Percentiles rank a stretch among this genome's conserved stretches.
Conservation (phyloP, 306 rosid genomes). For the Begonia peltatifolia region DNA sequence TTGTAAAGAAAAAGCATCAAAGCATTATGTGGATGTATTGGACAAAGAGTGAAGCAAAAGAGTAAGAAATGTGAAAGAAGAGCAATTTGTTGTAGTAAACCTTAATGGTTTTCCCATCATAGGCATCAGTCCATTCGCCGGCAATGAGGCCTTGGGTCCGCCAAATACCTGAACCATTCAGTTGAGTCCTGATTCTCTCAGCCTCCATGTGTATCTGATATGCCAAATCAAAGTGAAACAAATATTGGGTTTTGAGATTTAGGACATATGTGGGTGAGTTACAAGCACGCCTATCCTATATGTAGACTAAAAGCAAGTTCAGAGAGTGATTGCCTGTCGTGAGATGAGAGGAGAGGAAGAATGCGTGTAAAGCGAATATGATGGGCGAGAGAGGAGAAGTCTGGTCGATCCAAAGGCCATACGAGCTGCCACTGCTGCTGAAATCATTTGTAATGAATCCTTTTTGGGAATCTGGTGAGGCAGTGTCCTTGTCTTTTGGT, state of each 20-base stretch:
- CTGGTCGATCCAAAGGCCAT: not conserved
- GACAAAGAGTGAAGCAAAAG: not conserved
- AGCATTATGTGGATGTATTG: not conserved
- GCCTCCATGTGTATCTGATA: constrained; percentile 58
- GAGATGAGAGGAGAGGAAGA: constrained; percentile 11
- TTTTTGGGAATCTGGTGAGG: too few species aligned
- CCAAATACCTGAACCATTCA: constrained; percentile 48
- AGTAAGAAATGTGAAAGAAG: not conserved
- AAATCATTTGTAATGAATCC: not conserved
- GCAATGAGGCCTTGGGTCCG: constrained; percentile 89
- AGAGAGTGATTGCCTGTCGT: constrained; percentile 32
- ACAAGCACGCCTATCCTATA: not conserved
- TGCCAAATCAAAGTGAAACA: constrained; percentile 7
- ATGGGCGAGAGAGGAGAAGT: not conserved
- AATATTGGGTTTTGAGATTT: not conserved
- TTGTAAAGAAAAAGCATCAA: not conserved
- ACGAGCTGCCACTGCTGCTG: constrained; percentile 12
- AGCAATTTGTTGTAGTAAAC: constrained; percentile 13
- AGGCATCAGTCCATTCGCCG: constrained; percentile 82
- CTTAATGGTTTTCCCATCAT: constrained; percentile 72
- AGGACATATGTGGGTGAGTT: not conserved
- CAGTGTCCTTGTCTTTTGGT: too few species aligned
- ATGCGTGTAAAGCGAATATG: constrained; percentile 17
- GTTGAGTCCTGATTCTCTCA: constrained; percentile 38
- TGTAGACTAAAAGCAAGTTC: not conserved